Percentiles rank a stretch among this genome's conserved stretches.
Evolutionary conservation across 495 filamentous ascomycete species (phyloP).

Genomic region (Trichocladium uniseriatum): DNA sequence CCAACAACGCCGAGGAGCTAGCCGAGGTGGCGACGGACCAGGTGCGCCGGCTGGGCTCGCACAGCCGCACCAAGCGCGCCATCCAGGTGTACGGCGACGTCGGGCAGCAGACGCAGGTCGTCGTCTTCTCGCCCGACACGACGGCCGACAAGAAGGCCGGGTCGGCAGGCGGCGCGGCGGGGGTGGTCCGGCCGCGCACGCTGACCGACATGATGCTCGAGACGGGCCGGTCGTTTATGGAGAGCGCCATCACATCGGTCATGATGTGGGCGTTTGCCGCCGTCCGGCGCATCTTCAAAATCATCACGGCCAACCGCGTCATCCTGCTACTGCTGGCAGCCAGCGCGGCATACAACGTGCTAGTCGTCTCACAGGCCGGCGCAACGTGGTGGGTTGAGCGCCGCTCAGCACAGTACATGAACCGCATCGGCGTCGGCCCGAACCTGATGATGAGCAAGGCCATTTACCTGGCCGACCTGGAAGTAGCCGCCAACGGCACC

Average conservation of each 20-base stretch:
- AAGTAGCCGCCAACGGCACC: conserved; percentile 48
- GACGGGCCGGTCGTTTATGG: conserved; percentile 53
- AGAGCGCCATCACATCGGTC: conserved; percentile 60
- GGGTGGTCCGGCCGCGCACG: conserved; percentile 59
- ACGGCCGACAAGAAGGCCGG: conserved; percentile 25
- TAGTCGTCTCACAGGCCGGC: conserved; percentile 57
- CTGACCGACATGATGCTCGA: conserved; percentile 62
- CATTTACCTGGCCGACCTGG: conserved; percentile 74
- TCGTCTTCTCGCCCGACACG: conserved; percentile 49
- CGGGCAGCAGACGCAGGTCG: conserved; percentile 57
- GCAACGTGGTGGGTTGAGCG: conserved; percentile 81
- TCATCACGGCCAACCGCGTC: conserved; percentile 63
- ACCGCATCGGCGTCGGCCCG: conserved; percentile 65
- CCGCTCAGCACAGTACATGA: conserved; percentile 69
- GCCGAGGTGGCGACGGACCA: conserved; percentile 80
- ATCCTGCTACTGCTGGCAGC: conserved; percentile 57
- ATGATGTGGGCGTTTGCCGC: conserved; percentile 63
- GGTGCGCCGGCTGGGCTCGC: conserved; percentile 67
- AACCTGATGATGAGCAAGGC: conserved; percentile 73
- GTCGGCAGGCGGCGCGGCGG: conserved; percentile 27
- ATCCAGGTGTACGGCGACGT: conserved; percentile 84
- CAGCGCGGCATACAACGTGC: conserved; percentile 60
- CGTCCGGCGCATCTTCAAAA: conserved; percentile 55
- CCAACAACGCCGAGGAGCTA: conserved; percentile 76
- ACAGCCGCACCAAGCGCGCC: conserved; percentile 81